Percentiles rank a stretch among this genome's conserved stretches.
Evolutionary conservation across 768 basidiomycete species (phyloP).

Genomic region (Lyophyllum atratum): DNA sequence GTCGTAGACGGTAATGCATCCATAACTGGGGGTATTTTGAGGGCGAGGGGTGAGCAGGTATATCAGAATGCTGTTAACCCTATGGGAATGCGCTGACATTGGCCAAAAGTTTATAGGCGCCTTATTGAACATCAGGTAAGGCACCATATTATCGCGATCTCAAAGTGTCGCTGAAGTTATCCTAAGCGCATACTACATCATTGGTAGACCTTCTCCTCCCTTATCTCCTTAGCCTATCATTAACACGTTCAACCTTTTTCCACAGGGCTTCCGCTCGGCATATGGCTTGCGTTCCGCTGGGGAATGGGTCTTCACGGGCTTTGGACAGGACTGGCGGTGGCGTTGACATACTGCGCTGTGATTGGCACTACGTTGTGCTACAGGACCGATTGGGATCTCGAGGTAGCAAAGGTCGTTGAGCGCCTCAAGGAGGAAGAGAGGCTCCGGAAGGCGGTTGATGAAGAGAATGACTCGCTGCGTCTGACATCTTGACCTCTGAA

Average conservation of each 20-base stretch:
- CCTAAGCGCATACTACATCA: background rate
- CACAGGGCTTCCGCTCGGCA: constrained; percentile 1
- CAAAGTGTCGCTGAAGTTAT: background rate
- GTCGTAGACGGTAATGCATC: constrained; percentile 77
- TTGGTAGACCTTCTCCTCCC: background rate
- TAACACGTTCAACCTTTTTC: background rate
- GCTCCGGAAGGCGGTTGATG: background rate
- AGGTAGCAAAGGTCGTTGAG: constrained; percentile 9
- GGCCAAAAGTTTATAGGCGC: constrained; percentile 62
- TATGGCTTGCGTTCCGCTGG: constrained; percentile 6
- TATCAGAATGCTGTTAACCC: constrained; percentile 7
- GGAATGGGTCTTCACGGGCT: constrained; percentile 5
- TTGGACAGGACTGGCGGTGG: constrained; percentile 9
- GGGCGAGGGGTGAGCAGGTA: constrained; percentile 81
- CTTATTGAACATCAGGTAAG: constrained; percentile 70
- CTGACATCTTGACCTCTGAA: background rate
- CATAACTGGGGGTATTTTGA: constrained; percentile 73
- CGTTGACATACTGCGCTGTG: background rate
- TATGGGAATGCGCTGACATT: background rate
- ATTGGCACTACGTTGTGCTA: background rate
- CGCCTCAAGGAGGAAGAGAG: constrained; percentile 4
- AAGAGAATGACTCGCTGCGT: background rate
- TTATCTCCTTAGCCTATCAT: background rate
- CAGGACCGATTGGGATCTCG: constrained; percentile 8
- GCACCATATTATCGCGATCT: background rate